Base-by-base conservation (phyloP, 177 flowering plant genomes). In the Vitis hybrid region DNA sequence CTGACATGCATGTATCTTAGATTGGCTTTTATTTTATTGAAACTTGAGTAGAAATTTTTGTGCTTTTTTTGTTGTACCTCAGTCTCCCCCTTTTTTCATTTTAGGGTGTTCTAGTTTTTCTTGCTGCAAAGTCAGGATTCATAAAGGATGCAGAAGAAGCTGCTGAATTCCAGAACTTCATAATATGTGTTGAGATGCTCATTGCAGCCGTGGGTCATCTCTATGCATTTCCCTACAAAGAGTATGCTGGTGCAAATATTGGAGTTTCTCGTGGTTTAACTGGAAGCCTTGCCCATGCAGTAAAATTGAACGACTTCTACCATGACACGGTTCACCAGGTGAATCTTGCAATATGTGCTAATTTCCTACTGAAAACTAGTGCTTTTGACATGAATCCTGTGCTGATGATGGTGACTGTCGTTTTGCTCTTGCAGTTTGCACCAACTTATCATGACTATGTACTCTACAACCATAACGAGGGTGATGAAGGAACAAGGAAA, bases 301-400 rank as follows among this genome's bases (percentile, higher is more conserved):
- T 95, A 45, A 93, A 86, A 73, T 78, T 95, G 67, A 93, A 86
- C 68, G 98, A 93, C 83, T 90, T 95, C 70, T 95, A 95, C 79
- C 96, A 93, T 81, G 99, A 95, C 73, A 93, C 98, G 10, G 96
- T 95, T 64, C 99, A 95, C 79, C 99, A 95, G 93, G 97, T 92
- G 62, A 72, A 69, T 10, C 22, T 45, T 22, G 10, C 53, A 9
- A 5, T 39, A 39, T 2, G 14, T 64, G 22, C 0, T 56, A 26
- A 1, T 31, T 9, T 50, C 49, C 51, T 51, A 21, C 11, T 45
- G 45, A 39, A 39, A 39, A 39, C 45, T 5, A 39, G 45, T 39
- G 45, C 45, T 39, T 39, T 39, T 39, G 45, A 5, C 45, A 39
- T 39, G 45, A 39, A 39, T 39, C 45, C 45, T 39, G 45, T 39